Percentiles rank a stretch among this genome's conserved stretches.
Conservation (phyloP, 306 rosid genomes). For the Quercus parvula region DNA sequence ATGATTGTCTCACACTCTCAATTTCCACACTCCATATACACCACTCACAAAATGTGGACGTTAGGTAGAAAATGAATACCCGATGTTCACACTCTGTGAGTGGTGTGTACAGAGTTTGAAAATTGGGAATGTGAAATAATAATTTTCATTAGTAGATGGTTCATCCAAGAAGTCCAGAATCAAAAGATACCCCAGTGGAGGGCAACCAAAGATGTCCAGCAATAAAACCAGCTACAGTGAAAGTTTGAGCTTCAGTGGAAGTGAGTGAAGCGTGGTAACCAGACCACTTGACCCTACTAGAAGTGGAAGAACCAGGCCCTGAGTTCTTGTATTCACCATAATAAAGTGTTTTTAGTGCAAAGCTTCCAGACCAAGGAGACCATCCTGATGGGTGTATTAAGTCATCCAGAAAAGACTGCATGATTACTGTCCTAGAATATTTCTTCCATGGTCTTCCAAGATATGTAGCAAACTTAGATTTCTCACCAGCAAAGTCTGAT, state of each 20-base stretch:
- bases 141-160: not conserved
- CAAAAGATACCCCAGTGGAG: constrained; percentile 35
- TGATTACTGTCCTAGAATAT: constrained; percentile 32
- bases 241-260: constrained; percentile 17
- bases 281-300: constrained; percentile 23
- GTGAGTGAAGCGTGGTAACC: constrained; percentile 28
- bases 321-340: constrained; percentile 32
- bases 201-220: constrained; percentile 37
- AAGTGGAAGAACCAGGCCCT: constrained; percentile 35
- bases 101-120: too few species aligned
- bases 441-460: constrained; percentile 45
- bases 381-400: constrained; percentile 24
- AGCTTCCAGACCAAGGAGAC: constrained; percentile 36
- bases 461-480: constrained; percentile 12
- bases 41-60: too few species aligned
- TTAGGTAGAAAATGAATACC: too few species aligned
- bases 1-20: too few species aligned
- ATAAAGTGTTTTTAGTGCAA: constrained; percentile 1
- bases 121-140: too few species aligned
- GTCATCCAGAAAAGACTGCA: constrained; percentile 29
- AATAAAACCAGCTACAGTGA: constrained; percentile 31
- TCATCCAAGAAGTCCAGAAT: constrained; percentile 27
- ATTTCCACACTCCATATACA: too few species aligned
- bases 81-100: too few species aligned
- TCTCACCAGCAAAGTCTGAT: constrained; percentile 16